Conservation (phyloP, 2,329 filamentous ascomycete species). For the Dryadomyces sulphureus region DNA sequence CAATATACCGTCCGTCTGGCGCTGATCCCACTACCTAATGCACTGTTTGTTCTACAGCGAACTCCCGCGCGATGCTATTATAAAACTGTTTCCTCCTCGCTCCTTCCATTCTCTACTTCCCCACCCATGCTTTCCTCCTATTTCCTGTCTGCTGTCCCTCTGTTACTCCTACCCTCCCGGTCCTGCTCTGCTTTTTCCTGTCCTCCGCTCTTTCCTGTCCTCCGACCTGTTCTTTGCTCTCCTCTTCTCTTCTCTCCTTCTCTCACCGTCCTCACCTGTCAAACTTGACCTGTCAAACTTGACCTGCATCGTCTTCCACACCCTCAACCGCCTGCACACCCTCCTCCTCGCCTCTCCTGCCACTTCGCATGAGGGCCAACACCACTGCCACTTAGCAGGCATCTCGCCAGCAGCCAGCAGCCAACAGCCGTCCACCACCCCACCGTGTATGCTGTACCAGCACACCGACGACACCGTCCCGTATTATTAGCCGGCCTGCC, state of each 20-base stretch:
- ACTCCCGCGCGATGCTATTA: neutral
- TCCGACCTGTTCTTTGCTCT: neutral
- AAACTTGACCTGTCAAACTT: too few species aligned
- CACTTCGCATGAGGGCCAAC: neutral
- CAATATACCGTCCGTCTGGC: conserved; percentile 7
- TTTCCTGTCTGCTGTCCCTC: neutral
- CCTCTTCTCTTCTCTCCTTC: too few species aligned
- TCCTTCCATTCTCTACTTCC: neutral
- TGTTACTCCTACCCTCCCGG: neutral
- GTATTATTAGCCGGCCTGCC: neutral
- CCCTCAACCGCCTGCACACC: too few species aligned
- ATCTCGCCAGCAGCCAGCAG: neutral
- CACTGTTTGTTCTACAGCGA: conserved; percentile 1
- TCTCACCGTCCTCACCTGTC: too few species aligned
- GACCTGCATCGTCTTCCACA: too few species aligned
- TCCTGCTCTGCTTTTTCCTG: neutral
- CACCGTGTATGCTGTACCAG: neutral
- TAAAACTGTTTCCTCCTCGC: conserved; percentile 2
- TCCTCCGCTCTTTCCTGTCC: neutral
- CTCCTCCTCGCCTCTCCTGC: too few species aligned
- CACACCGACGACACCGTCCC: neutral
- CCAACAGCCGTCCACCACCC: neutral
- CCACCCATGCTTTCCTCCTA: neutral
- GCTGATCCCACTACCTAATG: conserved; percentile 9
- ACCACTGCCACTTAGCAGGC: neutral